These are phyloP conservation scores for Diaporthe aspalathi DNA, from an alignment of 2,329 filamentous ascomycete genomes.

Conservation along the genomic window DNA sequence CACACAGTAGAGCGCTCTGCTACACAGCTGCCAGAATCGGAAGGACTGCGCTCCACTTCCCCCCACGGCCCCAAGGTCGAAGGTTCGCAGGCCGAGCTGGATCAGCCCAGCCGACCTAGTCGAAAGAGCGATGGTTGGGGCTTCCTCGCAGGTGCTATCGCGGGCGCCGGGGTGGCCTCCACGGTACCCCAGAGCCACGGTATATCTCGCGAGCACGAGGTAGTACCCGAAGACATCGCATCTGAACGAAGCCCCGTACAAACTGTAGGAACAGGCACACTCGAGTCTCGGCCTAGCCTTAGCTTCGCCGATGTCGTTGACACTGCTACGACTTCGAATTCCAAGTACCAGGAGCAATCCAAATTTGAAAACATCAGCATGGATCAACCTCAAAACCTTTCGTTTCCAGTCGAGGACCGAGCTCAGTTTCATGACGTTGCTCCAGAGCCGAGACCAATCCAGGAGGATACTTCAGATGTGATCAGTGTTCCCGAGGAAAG, in stretches of 20 bases:
- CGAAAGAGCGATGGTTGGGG: conserved; percentile 30
- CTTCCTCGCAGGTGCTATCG: conserved; percentile 28
- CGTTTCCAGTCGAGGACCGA: neutral
- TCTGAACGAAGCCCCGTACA: neutral
- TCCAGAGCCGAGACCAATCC: neutral
- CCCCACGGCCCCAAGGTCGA: neutral
- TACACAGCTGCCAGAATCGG: neutral
- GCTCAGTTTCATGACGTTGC: neutral
- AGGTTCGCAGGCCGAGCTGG: neutral
- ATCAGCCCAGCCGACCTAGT: neutral
- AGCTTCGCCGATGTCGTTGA: conserved; percentile 1
- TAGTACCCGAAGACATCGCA: neutral
- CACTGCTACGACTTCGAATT: neutral
- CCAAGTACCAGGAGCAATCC: conserved; percentile 12
- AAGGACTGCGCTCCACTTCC: neutral
- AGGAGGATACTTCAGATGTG: neutral
- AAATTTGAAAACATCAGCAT: neutral
- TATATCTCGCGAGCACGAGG: neutral
- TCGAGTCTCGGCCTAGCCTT: neutral
- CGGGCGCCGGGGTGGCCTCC: conserved; percentile 9
- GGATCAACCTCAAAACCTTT: neutral
- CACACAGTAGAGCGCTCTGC: neutral
- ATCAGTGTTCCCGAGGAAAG: neutral
- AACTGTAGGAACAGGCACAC: neutral
- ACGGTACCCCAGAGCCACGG: neutral